These are phyloP conservation scores for Poronia punctata DNA, from an alignment of 495 filamentous ascomycete species.

Conservation along the genomic window DNA sequence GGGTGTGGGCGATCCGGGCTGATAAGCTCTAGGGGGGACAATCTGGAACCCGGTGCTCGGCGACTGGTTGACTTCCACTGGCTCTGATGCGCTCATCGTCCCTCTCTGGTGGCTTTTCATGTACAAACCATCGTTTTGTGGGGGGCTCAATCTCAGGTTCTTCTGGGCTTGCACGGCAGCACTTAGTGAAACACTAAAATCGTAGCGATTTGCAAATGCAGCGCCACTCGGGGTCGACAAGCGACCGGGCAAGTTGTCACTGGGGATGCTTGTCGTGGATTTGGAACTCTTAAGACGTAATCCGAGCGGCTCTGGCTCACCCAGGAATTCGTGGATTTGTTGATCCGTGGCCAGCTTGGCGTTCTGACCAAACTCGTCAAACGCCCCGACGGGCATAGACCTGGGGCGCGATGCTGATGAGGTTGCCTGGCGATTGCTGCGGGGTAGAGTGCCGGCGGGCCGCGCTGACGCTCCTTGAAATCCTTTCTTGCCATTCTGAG, in stretches of 20 bases:
- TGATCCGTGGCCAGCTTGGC: conserved; percentile 51
- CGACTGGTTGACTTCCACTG: conserved; percentile 16
- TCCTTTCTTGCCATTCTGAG: conserved; percentile 48
- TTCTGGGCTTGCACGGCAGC: conserved; percentile 67
- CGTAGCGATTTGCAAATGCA: conserved; percentile 85
- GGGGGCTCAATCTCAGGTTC: conserved; percentile 16
- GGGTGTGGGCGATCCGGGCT: conserved; percentile 9
- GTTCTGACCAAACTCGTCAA: conserved; percentile 63
- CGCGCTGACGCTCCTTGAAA: conserved; percentile 46
- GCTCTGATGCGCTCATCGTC: conserved; percentile 20
- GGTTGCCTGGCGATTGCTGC: conserved; percentile 58
- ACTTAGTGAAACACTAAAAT: conserved; percentile 81
- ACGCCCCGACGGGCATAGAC: conserved; percentile 50
- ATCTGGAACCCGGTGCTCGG: conserved; percentile 11
- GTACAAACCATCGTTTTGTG: conserved; percentile 34
- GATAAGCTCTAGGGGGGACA: conserved; percentile 3
- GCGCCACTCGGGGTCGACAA: conserved; percentile 57
- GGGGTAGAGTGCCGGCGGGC: conserved; percentile 56
- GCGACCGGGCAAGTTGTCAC: conserved; percentile 41
- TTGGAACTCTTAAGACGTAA: conserved; percentile 48
- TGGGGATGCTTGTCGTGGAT: conserved; percentile 38
- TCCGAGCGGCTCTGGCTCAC: conserved; percentile 36
- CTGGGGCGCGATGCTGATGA: conserved; percentile 45
- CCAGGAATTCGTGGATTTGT: conserved; percentile 48
- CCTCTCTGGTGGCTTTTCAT: conserved; percentile 40